Evolutionary conservation across 164 flowering plant species (phyloP).

Genomic region (Sedum album): DNA sequence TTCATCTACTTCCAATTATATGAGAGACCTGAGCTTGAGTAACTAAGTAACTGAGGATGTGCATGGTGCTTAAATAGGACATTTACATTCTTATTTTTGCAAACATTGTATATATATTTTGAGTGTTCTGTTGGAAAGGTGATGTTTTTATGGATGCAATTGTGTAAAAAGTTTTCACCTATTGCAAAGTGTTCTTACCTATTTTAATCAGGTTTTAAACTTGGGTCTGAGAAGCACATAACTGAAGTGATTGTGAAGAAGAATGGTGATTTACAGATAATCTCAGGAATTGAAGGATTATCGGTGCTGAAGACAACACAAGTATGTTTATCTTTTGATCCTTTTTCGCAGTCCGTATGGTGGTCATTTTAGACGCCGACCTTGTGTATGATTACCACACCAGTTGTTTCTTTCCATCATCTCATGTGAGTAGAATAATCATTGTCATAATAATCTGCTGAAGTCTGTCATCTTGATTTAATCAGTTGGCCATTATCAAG

Average conservation of each 20-base stretch:
- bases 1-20: slow-evolving; percentile 16
- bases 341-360: not conserved
- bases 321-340: slow-evolving; percentile 25
- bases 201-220: slow-evolving; percentile 61
- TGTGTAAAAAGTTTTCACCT: not conserved
- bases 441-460: not conserved
- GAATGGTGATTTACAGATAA: slow-evolving; percentile 51
- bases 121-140: not conserved
- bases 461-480: not conserved
- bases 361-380: not conserved
- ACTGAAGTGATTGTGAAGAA: slow-evolving; percentile 63
- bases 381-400: not conserved
- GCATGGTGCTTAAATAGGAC: not conserved
- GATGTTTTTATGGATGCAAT: not conserved
- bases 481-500: not conserved
- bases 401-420: not conserved
- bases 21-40: not conserved
- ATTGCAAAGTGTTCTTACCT: not conserved
- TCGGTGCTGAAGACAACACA: slow-evolving; percentile 86
- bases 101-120: not conserved
- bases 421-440: not conserved
- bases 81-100: not conserved
- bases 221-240: slow-evolving; percentile 87
- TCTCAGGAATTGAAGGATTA: slow-evolving; percentile 81
- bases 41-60: not conserved